Base-by-base conservation (phyloP, 306 rosid species). In the Calophaca sinica region DNA sequence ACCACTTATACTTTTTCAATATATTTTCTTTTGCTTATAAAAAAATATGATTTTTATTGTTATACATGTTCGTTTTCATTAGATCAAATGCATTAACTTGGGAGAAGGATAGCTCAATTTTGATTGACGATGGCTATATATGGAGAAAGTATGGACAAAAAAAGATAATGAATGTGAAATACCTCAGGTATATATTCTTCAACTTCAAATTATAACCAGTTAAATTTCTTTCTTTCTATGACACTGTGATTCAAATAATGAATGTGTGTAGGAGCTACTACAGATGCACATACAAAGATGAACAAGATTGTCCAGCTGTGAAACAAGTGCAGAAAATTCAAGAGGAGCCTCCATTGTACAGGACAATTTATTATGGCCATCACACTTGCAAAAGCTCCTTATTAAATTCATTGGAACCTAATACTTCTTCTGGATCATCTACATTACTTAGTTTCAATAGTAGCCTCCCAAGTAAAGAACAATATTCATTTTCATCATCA, bases 61-160 rank as follows among this genome's bases (percentile, higher is more conserved):
- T 9, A 44, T 36, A 44, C 4, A 44, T 9, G 1, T 11, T 32
- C 9, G 3, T 11, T 42, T 44, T 45, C 12, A 45, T 65, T 63
- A 86, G 75, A 74, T 38, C 57, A 69, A 72, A 52, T 10, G 31
- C 57, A 4, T 55, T 74, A 49, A 66, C 82, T 7, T 75, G 83
- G 86, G 69, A 44, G 39, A 80, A 41, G 20, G 87, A 84, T 20
- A 68, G 76, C 31, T 42, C 78, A 11, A 44, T 52, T 52, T 72
- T 50, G 62, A 33, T 64, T 9, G 82, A 83, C 35, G 92, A 88
- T 54, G 90, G 90, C 28, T 78, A 84, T 80, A 83, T 55, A 10
- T 88, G 93, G 93, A 84, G 90, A 65, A 86, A 86, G 39, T 86
- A 89, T 9, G 93, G 93, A 39, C 90, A 89, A 55, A 89, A 89